These are phyloP conservation scores for Arachnomyces sp. DNA, from an alignment of 2,329 filamentous ascomycete species.

Conservation along the genomic window DNA sequence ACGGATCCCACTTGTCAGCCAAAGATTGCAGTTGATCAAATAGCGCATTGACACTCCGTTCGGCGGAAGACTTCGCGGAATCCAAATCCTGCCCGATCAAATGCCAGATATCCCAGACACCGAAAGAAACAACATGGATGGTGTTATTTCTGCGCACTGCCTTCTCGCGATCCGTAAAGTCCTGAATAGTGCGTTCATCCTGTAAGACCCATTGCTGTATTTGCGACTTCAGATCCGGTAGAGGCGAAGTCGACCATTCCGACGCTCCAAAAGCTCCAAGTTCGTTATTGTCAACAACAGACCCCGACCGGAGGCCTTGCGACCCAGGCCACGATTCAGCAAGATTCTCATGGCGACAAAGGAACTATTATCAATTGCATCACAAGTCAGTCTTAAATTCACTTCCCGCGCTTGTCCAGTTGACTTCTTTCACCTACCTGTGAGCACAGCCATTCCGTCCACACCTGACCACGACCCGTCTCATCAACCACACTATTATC, in stretches of 20 bases:
- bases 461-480: conserved; percentile 19
- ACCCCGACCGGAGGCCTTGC: conserved; percentile 21
- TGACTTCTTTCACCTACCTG: conserved; percentile 18
- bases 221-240: conserved; percentile 31
- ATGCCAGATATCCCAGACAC: conserved; percentile 33
- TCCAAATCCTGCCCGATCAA: conserved; percentile 21
- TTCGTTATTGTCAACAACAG: conserved; percentile 28
- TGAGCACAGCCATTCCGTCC: conserved; percentile 30
- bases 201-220: conserved; percentile 27
- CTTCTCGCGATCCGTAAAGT: conserved; percentile 17
- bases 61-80: conserved; percentile 18
- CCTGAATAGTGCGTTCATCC: conserved; percentile 20
- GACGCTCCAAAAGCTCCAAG: conserved; percentile 16
- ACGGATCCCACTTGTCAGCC: conserved; percentile 19
- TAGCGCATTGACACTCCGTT: conserved; percentile 25
- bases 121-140: conserved; percentile 30
- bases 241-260: conserved; percentile 18
- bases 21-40: conserved; percentile 26
- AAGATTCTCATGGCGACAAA: conserved; percentile 28
- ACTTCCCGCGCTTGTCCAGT: not conserved
- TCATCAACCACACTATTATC: conserved; percentile 23
- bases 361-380: conserved; percentile 16
- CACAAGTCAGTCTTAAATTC: conserved; percentile 6
- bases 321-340: conserved; percentile 22
- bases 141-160: conserved; percentile 22